Conservation (phyloP, 768 basidiomycete species). For the Favolaschia claudopus region DNA sequence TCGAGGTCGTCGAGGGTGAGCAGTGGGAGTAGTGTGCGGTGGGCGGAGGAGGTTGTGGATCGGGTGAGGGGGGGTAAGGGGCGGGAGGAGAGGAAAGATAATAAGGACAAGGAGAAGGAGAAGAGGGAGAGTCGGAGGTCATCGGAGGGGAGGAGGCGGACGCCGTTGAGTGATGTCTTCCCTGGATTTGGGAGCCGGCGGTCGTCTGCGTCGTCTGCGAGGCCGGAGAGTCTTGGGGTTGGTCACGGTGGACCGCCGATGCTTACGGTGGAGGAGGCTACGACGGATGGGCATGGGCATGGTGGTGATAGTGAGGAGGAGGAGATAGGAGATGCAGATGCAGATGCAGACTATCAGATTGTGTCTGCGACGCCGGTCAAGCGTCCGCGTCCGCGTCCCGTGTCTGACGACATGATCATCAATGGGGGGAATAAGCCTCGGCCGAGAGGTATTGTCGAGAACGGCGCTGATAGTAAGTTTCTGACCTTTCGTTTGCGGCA, state of each 20-base stretch:
- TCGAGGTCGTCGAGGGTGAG: conserved; percentile 59
- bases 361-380: conserved; percentile 50
- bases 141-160: conserved; percentile 61
- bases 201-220: conserved; percentile 18
- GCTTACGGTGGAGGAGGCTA: conserved; percentile 60
- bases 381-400: conserved; percentile 60
- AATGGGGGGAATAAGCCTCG: conserved; percentile 43
- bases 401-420: conserved; percentile 55
- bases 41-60: conserved; percentile 44
- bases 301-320: conserved; percentile 32
- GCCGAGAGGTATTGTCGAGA: conserved; percentile 67
- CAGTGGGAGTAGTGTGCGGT: conserved; percentile 47
- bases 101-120: conserved; percentile 35
- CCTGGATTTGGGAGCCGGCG: conserved; percentile 44
- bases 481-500: conserved; percentile 1
- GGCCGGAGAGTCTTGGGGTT: conserved; percentile 14
- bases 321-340: conserved; percentile 25
- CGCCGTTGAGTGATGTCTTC: conserved; percentile 67
- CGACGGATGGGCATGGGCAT: conserved; percentile 55
- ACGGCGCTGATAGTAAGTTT: conserved; percentile 55
- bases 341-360: conserved; percentile 17
- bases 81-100: conserved; percentile 34
- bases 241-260: conserved; percentile 33
- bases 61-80: conserved; percentile 33
- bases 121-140: conserved; percentile 54